These are phyloP conservation scores for Rhizophagus clarus DNA, from an alignment of 192 early-diverging fungal species.

Conservation along the genomic window DNA sequence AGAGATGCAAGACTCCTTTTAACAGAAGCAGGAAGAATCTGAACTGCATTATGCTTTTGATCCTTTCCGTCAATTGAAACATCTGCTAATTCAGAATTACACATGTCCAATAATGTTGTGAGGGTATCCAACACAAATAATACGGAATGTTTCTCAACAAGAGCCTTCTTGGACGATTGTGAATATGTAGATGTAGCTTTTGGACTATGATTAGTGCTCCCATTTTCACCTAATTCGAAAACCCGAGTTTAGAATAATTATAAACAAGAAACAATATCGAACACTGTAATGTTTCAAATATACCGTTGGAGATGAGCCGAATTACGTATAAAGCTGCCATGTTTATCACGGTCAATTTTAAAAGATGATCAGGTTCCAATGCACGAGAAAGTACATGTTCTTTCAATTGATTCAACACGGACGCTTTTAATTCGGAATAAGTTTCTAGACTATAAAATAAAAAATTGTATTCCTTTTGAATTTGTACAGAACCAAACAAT, in stretches of 20 bases:
- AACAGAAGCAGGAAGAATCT: constrained; percentile 31
- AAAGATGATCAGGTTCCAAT: constrained; percentile 30
- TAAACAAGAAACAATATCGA: background rate
- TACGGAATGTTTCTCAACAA: constrained; percentile 29
- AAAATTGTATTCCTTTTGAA: background rate
- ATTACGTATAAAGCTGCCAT: constrained; percentile 28
- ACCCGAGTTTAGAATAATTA: background rate
- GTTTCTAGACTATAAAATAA: constrained; percentile 25
- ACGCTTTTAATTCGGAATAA: constrained; percentile 16
- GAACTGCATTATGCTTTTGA: constrained; percentile 4
- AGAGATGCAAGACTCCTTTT: constrained; percentile 32
- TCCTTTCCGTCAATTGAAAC: background rate
- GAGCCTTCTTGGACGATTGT: constrained; percentile 26
- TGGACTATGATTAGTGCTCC: background rate
- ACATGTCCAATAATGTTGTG: constrained; percentile 27
- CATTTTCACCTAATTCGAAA: constrained; percentile 16
- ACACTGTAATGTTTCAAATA: background rate
- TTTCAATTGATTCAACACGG: constrained; percentile 23
- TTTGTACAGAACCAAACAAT: constrained; percentile 20
- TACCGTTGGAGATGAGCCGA: constrained; percentile 23
- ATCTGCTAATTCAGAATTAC: constrained; percentile 23
- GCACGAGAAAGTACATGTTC: background rate
- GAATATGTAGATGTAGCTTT: background rate
- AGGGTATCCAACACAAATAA: constrained; percentile 27
- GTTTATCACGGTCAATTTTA: constrained; percentile 32